Percentiles rank a stretch among this genome's conserved stretches.
phyloP scores from a whole-genome alignment of 441 rosid species.

The Flueggea neowawraea region DNA sequence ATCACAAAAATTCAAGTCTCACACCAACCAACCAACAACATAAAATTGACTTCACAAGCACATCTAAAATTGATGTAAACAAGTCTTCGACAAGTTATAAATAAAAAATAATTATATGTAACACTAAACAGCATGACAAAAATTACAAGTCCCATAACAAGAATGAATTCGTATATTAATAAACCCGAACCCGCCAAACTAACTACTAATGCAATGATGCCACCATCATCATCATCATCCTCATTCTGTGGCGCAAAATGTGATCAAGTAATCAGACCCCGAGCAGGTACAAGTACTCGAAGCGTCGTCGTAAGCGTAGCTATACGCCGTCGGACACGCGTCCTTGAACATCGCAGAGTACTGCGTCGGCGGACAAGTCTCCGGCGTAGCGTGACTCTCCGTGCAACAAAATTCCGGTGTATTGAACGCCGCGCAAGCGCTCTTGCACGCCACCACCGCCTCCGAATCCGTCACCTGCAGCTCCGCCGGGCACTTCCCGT shows the following conservation, averaged over 20 bases:
- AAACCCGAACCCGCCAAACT: too few relatives aligned
- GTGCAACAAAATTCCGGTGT: conserved; percentile 80
- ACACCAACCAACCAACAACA: too few relatives aligned
- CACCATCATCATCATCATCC: background rate
- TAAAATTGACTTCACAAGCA: too few relatives aligned
- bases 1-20: too few relatives aligned
- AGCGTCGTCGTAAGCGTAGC: conserved; percentile 93
- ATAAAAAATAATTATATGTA: too few relatives aligned
- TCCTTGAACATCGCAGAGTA: conserved; percentile 73
- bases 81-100: too few relatives aligned
- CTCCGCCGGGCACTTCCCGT: conserved; percentile 62
- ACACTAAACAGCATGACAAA: too few relatives aligned
- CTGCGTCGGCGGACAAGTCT: conserved; percentile 69
- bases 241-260: conserved; percentile 58
- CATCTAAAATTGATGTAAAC: too few relatives aligned
- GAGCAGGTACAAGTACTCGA: conserved; percentile 83
- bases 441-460: conserved; percentile 69
- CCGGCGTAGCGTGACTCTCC: conserved; percentile 59
- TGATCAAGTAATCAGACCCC: conserved; percentile 71
- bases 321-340: conserved; percentile 88
- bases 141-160: too few relatives aligned
- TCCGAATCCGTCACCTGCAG: conserved; percentile 51
- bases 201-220: too few relatives aligned
- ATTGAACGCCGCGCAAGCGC: conserved; percentile 81
- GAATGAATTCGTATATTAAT: too few relatives aligned